Percentiles rank a stretch among this genome's conserved stretches.
phyloP scores from a whole-genome alignment of 2,329 filamentous ascomycete species.

The Pseudogymnoascus sp. region DNA sequence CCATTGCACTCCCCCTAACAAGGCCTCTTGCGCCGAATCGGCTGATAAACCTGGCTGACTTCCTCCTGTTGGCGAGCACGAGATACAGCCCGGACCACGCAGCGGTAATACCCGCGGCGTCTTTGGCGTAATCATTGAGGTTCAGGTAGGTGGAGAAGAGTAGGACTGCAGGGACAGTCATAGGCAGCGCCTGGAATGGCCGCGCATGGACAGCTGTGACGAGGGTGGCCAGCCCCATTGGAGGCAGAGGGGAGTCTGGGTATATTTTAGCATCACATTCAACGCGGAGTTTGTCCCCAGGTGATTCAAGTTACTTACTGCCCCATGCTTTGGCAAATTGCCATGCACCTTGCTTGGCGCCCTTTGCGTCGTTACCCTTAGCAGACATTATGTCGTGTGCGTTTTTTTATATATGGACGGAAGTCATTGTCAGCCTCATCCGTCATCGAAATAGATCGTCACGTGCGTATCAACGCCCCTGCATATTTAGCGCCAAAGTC shows the following conservation, averaged over 20 bases:
- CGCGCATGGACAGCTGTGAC: constrained; percentile 58
- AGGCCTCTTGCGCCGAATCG: constrained; percentile 43
- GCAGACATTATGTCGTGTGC: constrained; percentile 18
- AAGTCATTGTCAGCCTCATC: constrained; percentile 6
- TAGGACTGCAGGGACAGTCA: constrained; percentile 58
- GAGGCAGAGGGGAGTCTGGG: constrained; percentile 54
- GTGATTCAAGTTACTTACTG: constrained; percentile 32
- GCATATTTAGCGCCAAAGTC: constrained; percentile 7
- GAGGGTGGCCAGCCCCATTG: constrained; percentile 56
- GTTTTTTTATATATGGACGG: constrained; percentile 7
- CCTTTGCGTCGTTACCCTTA: constrained; percentile 17
- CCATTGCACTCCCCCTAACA: constrained; percentile 43
- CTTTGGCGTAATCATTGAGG: constrained; percentile 51
- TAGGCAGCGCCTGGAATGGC: constrained; percentile 57
- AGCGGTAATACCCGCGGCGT: constrained; percentile 54
- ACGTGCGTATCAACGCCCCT: constrained; percentile 7
- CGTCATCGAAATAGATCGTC: constrained; percentile 2
- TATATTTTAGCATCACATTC: constrained; percentile 12
- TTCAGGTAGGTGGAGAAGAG: constrained; percentile 61
- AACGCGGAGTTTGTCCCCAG: not conserved
- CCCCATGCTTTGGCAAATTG: constrained; percentile 42
- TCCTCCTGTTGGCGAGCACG: constrained; percentile 51
- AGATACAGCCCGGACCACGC: constrained; percentile 59
- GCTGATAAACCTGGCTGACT: constrained; percentile 33
- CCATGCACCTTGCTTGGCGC: constrained; percentile 33